These are phyloP conservation scores for Cystobasidium onofrii DNA, from an alignment of 768 basidiomycete species.

Conservation along the genomic window DNA sequence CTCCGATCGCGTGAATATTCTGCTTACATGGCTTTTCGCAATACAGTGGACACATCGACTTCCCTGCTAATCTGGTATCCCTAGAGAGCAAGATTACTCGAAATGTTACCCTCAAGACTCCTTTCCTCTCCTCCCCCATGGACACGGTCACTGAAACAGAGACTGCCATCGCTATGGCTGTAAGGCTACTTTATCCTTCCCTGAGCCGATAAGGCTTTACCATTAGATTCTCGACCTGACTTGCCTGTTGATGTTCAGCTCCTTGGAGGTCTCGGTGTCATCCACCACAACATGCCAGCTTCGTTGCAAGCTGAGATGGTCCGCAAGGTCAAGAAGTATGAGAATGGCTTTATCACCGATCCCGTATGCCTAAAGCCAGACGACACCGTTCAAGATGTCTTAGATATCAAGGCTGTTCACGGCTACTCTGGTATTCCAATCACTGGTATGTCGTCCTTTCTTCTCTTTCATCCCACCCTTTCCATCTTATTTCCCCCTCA, in stretches of 20 bases:
- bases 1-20: not conserved
- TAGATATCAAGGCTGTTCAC: conserved; percentile 80
- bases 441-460: conserved; percentile 61
- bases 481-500: not conserved
- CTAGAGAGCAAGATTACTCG: conserved; percentile 81
- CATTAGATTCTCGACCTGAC: too few relatives aligned
- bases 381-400: conserved; percentile 73
- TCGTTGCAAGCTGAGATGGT: conserved; percentile 92
- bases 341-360: conserved; percentile 96
- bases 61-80: conserved; percentile 67
- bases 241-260: too few relatives aligned
- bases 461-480: not conserved
- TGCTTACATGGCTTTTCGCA: conserved; percentile 51
- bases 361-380: conserved; percentile 77
- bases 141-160: conserved; percentile 95
- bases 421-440: conserved; percentile 97
- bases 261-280: conserved; percentile 92
- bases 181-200: conserved; percentile 48
- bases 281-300: conserved; percentile 76
- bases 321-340: conserved; percentile 84
- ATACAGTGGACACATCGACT: conserved; percentile 73
- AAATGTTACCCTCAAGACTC: conserved; percentile 82
- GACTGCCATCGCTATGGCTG: conserved; percentile 88
- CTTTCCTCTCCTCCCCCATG: conserved; percentile 97
- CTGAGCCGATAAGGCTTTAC: not conserved